These are phyloP conservation scores for Coffea humblotiana DNA, from an alignment of 305 asterid species.

Conservation along the genomic window DNA sequence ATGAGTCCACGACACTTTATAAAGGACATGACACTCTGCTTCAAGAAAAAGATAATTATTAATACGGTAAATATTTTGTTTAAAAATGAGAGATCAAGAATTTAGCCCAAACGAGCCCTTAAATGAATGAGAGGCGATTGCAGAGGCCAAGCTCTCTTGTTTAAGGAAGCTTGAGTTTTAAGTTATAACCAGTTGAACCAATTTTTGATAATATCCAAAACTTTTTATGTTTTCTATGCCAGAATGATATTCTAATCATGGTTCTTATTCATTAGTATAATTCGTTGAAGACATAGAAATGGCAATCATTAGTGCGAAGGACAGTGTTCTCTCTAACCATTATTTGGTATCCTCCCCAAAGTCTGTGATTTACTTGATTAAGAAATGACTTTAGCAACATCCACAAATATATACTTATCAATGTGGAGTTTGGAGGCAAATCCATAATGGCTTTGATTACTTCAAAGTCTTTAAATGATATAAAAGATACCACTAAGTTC, in stretches of 20 bases:
- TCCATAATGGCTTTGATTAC: neutral
- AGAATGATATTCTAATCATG: neutral
- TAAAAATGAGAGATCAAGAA: neutral
- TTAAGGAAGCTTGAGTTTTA: neutral
- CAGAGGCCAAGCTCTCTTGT: neutral
- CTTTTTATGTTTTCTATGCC: neutral
- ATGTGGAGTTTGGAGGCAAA: conserved; percentile 1
- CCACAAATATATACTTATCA: neutral
- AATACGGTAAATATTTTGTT: neutral
- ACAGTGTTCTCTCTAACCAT: conserved; percentile 6
- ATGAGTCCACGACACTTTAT: too few species aligned
- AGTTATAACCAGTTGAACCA: neutral
- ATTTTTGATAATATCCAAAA: neutral
- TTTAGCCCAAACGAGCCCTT: neutral
- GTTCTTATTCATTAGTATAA: neutral
- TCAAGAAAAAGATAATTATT: neutral
- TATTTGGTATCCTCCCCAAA: neutral
- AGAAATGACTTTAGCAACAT: conserved; percentile 1
- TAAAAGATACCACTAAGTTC: neutral
- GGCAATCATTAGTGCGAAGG: neutral
- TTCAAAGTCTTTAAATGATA: neutral
- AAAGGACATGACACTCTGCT: neutral
- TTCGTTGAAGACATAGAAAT: neutral
- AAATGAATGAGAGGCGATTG: neutral
- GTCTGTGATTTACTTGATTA: conserved; percentile 22